Conservation (phyloP, 805 yeast species). For the Teunomyces panamensis region DNA sequence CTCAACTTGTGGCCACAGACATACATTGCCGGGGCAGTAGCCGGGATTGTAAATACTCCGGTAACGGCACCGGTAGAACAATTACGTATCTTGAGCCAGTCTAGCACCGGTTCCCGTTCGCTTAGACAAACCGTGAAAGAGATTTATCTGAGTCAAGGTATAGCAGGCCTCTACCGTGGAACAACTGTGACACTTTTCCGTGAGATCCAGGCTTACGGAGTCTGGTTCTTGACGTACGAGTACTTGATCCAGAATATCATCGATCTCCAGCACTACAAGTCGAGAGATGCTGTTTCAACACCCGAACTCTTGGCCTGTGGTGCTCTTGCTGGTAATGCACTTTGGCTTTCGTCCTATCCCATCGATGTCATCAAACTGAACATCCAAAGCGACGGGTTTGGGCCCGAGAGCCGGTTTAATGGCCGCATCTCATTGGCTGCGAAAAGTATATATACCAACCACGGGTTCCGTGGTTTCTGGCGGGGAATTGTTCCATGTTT, state of each 20-base stretch:
- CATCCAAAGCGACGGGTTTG: constrained; percentile 54
- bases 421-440: constrained; percentile 38
- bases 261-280: constrained; percentile 28
- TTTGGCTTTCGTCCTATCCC: constrained; percentile 59
- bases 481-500: constrained; percentile 60
- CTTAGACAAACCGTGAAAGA: constrained; percentile 36
- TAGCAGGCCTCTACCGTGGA: constrained; percentile 55
- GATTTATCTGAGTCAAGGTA: constrained; percentile 45
- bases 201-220: constrained; percentile 72
- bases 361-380: constrained; percentile 49
- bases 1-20: constrained; percentile 55
- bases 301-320: constrained; percentile 56
- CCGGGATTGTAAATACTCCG: constrained; percentile 65
- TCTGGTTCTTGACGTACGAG: constrained; percentile 70
- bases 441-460: constrained; percentile 35
- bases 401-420: constrained; percentile 38
- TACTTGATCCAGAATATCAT: constrained; percentile 44
- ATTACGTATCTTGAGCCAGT: constrained; percentile 58
- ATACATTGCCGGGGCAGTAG: constrained; percentile 60
- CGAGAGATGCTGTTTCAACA: constrained; percentile 50
- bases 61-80: constrained; percentile 67
- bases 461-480: constrained; percentile 57
- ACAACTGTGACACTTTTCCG: constrained; percentile 50
- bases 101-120: constrained; percentile 32
- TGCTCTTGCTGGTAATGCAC: constrained; percentile 65